Conservation (phyloP, 1,284 basidiomycete genomes). For the Microbotryum lychnidis-dioicae region DNA sequence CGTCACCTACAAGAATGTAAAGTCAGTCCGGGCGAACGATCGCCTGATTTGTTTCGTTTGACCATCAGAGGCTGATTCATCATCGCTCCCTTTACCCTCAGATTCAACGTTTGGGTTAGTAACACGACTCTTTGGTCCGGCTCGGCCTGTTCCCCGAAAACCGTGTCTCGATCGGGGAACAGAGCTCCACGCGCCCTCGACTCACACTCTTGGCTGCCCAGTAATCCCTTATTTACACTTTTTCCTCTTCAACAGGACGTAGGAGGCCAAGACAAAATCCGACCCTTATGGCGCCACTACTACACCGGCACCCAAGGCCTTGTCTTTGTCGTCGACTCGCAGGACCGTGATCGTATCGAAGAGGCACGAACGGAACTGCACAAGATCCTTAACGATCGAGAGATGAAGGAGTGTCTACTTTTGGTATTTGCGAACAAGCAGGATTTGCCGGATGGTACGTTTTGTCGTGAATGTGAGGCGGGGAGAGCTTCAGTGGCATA, state of each 20-base stretch:
- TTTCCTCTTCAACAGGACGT: slow-evolving; percentile 40
- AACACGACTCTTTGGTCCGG: background rate
- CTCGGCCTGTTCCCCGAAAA: background rate
- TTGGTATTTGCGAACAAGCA: slow-evolving; percentile 99
- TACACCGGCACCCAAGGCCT: slow-evolving; percentile 57
- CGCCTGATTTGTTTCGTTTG: background rate
- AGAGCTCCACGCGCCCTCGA: background rate
- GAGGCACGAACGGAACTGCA: slow-evolving; percentile 95
- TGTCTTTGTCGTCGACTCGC: slow-evolving; percentile 57
- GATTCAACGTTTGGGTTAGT: slow-evolving; percentile 40
- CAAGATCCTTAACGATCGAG: slow-evolving; percentile 89
- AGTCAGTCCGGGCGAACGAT: slow-evolving; percentile 21
- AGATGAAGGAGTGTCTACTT: slow-evolving; percentile 95
- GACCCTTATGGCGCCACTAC: slow-evolving; percentile 82
- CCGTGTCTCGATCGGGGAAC: too few species aligned
- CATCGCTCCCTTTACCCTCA: background rate
- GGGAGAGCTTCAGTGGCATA: background rate
- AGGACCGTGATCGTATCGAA: slow-evolving; percentile 89
- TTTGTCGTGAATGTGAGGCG: slow-evolving; percentile 11
- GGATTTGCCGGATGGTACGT: slow-evolving; percentile 87
- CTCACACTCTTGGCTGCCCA: background rate
- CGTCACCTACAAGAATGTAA: slow-evolving; percentile 44
- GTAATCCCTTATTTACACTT: too few species aligned
- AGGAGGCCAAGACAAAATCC: slow-evolving; percentile 46
- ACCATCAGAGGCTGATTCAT: background rate